phyloP scores from a whole-genome alignment of 352 stramenopile genomes.

The Detonula confervacea region DNA sequence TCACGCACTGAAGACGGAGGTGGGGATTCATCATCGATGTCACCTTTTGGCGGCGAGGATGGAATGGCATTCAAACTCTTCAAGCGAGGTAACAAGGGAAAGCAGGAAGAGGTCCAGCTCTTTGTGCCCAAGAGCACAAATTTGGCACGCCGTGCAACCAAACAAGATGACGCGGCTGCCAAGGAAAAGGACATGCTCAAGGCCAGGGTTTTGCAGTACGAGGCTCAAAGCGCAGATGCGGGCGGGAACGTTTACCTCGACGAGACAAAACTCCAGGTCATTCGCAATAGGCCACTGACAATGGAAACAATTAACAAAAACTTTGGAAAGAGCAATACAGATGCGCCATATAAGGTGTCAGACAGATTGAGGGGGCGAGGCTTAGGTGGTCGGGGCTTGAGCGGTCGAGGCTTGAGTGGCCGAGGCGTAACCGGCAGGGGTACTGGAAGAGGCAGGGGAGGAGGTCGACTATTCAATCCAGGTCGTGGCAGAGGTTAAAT shows the following conservation, averaged over 20 bases:
- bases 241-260: slow-evolving; percentile 85
- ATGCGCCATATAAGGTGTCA: slow-evolving; percentile 51
- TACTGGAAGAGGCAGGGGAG: slow-evolving; percentile 31
- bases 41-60: slow-evolving; percentile 84
- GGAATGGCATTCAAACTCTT: slow-evolving; percentile 95
- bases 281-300: slow-evolving; percentile 77
- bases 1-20: not conserved
- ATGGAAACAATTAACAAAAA: slow-evolving; percentile 84
- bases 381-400: too few species aligned
- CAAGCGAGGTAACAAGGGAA: slow-evolving; percentile 96
- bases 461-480: slow-evolving; percentile 60
- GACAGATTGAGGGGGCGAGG: slow-evolving; percentile 36
- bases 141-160: slow-evolving; percentile 86
- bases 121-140: slow-evolving; percentile 93
- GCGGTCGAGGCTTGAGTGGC: too few species aligned
- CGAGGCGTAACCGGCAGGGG: not conserved
- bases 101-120: slow-evolving; percentile 93
- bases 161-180: slow-evolving; percentile 81
- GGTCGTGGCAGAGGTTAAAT: slow-evolving; percentile 35
- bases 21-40: slow-evolving; percentile 10
- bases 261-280: slow-evolving; percentile 80
- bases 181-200: slow-evolving; percentile 83
- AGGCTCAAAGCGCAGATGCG: slow-evolving; percentile 76
- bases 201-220: slow-evolving; percentile 81
- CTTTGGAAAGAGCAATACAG: slow-evolving; percentile 72